Percentiles rank a stretch among this genome's conserved stretches.
These are phyloP conservation scores for Pichia sp. DNA, from an alignment of 1,139 yeast genomes.

Conservation along the genomic window DNA sequence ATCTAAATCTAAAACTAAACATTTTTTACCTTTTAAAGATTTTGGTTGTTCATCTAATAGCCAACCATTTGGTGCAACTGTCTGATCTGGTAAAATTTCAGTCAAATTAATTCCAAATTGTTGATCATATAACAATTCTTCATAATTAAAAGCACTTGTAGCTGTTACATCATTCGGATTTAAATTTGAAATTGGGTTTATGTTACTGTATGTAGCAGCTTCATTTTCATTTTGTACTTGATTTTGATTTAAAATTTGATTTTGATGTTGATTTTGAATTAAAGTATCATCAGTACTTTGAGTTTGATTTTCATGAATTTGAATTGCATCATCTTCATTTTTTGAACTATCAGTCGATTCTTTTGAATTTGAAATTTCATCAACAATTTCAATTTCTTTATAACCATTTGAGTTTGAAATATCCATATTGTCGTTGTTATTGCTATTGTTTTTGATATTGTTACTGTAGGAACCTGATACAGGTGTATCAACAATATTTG, in stretches of 20 bases:
- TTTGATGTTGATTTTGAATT: neutral
- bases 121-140: conserved; percentile 30
- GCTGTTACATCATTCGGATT: conserved; percentile 2
- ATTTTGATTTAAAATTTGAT: neutral
- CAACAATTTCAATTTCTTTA: conserved; percentile 3
- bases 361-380: conserved; percentile 26
- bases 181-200: conserved; percentile 9
- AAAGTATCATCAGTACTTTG: conserved; percentile 14
- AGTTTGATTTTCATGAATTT: conserved; percentile 13
- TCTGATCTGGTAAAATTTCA: conserved; percentile 64
- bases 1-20: conserved; percentile 86
- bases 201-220: neutral
- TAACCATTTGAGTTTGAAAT: conserved; percentile 1
- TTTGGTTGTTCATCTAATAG: conserved; percentile 53
- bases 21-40: conserved; percentile 54
- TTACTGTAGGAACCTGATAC: neutral
- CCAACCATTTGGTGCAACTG: conserved; percentile 49
- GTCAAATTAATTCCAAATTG: conserved; percentile 43
- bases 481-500: neutral
- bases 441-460: neutral
- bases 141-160: neutral
- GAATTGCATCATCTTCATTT: conserved; percentile 26
- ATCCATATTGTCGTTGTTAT: neutral
- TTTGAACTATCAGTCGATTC: conserved; percentile 30
- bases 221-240: neutral